Percentiles rank a stretch among this genome's conserved stretches.
phyloP scores from a whole-genome alignment of 768 basidiomycete genomes.

The Mrakia gelida region DNA sequence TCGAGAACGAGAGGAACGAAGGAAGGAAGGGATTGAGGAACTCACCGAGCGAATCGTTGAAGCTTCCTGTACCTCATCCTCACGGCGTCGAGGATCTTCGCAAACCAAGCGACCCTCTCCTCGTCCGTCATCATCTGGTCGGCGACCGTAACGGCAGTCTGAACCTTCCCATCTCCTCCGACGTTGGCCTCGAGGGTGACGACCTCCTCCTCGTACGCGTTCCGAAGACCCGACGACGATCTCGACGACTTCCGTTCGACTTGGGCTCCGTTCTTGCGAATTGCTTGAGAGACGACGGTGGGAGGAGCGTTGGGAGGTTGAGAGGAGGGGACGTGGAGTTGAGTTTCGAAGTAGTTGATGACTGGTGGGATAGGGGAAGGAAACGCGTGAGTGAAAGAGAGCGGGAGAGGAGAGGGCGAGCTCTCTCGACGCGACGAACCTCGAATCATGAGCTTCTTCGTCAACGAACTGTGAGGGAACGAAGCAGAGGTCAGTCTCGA shows the following conservation, averaged over 20 bases:
- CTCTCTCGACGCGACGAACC: background rate
- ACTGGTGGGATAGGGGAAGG: slow-evolving; percentile 45
- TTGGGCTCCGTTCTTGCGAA: background rate
- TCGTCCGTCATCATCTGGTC: slow-evolving; percentile 61
- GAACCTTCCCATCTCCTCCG: slow-evolving; percentile 23
- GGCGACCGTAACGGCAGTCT: slow-evolving; percentile 11
- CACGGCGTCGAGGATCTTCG: slow-evolving; percentile 88
- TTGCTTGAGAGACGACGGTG: background rate
- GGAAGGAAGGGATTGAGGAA: background rate
- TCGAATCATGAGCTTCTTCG: slow-evolving; percentile 86
- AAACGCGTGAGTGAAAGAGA: too few species aligned
- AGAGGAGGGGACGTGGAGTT: slow-evolving; percentile 57
- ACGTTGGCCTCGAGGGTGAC: slow-evolving; percentile 34
- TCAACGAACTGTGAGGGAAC: slow-evolving; percentile 61
- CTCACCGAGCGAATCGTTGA: slow-evolving; percentile 83
- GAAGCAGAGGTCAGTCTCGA: slow-evolving; percentile 6
- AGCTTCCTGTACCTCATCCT: slow-evolving; percentile 87
- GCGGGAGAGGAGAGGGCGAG: too few species aligned
- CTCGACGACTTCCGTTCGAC: background rate
- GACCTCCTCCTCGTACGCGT: slow-evolving; percentile 27
- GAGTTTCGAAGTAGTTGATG: slow-evolving; percentile 89
- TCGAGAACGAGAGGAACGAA: background rate
- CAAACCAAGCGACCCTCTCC: slow-evolving; percentile 82
- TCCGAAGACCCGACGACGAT: slow-evolving; percentile 12
- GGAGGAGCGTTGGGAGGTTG: background rate